Conservation (phyloP, 1,284 basidiomycete species). For the Cutaneotrichosporon sp. region DNA sequence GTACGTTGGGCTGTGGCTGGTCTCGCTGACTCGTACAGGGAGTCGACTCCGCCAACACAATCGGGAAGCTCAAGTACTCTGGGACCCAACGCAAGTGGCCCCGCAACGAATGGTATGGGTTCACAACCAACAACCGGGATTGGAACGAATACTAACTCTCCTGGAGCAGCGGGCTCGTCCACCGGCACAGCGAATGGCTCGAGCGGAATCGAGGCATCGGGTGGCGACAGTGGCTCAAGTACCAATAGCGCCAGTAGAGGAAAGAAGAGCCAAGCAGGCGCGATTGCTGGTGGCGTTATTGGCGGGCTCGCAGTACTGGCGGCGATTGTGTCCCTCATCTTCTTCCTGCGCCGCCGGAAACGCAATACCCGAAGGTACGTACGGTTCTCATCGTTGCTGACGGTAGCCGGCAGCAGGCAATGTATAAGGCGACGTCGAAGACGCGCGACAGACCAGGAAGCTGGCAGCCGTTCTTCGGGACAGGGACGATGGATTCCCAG, state of each 20-base stretch:
- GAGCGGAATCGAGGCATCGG: background rate
- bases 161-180: background rate
- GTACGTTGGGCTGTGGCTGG: background rate
- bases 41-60: background rate
- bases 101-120: background rate
- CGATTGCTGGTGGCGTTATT: background rate
- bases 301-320: background rate
- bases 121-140: background rate
- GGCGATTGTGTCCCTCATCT: background rate
- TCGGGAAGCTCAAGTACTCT: background rate
- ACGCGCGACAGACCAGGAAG: background rate
- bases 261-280: background rate
- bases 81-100: background rate
- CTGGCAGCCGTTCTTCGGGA: background rate
- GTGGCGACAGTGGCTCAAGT: background rate
- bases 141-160: constrained; percentile 1
- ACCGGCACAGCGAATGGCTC: background rate
- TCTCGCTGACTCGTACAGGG: background rate
- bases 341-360: constrained; percentile 1
- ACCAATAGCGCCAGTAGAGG: background rate
- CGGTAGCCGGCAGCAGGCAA: constrained; percentile 1
- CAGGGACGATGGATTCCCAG: background rate
- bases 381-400: background rate
- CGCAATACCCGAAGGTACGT: background rate
- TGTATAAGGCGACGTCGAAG: background rate